Evolutionary conservation across 1,284 basidiomycete genomes (phyloP).

Genomic region (Phenoliferia sp.): DNA sequence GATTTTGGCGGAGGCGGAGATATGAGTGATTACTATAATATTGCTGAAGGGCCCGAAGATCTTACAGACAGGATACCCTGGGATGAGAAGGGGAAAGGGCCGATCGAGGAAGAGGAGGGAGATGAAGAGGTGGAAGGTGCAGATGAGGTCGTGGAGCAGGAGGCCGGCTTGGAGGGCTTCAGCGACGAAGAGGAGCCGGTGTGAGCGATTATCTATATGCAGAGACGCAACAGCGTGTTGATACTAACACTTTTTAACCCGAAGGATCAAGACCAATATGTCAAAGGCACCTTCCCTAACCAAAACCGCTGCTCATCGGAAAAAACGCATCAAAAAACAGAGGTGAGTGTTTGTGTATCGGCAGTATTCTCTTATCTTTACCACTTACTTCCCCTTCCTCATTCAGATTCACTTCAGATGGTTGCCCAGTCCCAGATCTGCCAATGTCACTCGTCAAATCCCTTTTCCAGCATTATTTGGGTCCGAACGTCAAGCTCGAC

Average conservation of each 20-base stretch:
- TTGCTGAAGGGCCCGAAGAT: conserved; percentile 6
- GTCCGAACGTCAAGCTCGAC: conserved; percentile 7
- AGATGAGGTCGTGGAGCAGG: neutral
- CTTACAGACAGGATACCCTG: conserved; percentile 8
- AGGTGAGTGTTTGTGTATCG: neutral
- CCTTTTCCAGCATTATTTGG: conserved; percentile 12
- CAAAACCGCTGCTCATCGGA: neutral
- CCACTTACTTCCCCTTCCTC: no score
- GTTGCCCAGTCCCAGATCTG: conserved; percentile 6
- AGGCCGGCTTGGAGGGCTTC: neutral
- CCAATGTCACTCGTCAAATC: conserved; percentile 2
- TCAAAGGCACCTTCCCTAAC: conserved; percentile 1
- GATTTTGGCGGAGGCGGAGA: neutral
- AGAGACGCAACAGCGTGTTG: neutral
- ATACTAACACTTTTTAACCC: neutral
- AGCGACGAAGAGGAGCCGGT: neutral
- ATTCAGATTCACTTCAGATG: conserved; percentile 9
- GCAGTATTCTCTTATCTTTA: neutral
- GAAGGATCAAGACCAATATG: neutral
- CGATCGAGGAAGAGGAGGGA: neutral
- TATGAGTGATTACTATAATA: no score
- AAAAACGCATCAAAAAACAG: conserved; percentile 11
- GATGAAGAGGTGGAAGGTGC: neutral
- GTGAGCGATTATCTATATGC: neutral
- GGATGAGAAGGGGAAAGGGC: conserved; percentile 10